phyloP scores from a whole-genome alignment of 352 stramenopile species.

The Albugo laibachii region DNA sequence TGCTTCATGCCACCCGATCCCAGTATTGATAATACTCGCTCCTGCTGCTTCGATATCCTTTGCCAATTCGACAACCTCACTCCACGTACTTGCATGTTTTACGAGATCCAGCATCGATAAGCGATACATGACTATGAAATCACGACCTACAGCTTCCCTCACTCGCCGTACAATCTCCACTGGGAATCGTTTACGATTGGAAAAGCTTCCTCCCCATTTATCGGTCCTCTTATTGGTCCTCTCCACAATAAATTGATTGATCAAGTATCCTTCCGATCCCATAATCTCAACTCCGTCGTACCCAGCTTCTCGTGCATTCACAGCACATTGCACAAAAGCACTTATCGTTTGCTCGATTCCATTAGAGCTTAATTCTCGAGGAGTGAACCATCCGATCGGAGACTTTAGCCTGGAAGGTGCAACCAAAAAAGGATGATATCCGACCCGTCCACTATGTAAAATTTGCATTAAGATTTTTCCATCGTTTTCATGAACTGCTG shows the following conservation, averaged over 20 bases:
- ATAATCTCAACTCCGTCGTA: slow-evolving; percentile 98
- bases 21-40: slow-evolving; percentile 95
- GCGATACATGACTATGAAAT: slow-evolving; percentile 98
- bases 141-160: slow-evolving; percentile 67
- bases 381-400: slow-evolving; percentile 86
- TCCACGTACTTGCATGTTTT: slow-evolving; percentile 69
- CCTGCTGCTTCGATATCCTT: slow-evolving; percentile 83
- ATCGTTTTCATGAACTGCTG: slow-evolving; percentile 79
- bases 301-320: slow-evolving; percentile 72
- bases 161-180: slow-evolving; percentile 88
- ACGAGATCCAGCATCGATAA: slow-evolving; percentile 94
- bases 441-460: slow-evolving; percentile 88
- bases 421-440: slow-evolving; percentile 90
- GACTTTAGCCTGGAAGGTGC: slow-evolving; percentile 84
- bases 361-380: slow-evolving; percentile 52
- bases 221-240: slow-evolving; percentile 90
- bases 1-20: slow-evolving; percentile 96
- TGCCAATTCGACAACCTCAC: slow-evolving; percentile 82
- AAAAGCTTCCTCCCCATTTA: slow-evolving; percentile 86
- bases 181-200: slow-evolving; percentile 87
- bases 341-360: slow-evolving; percentile 83
- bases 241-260: slow-evolving; percentile 95
- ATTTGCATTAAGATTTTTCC: slow-evolving; percentile 85
- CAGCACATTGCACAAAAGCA: slow-evolving; percentile 84
- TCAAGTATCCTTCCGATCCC: slow-evolving; percentile 95